Base-by-base conservation (phyloP, 2,329 filamentous ascomycete genomes). In the Elsinoe perseae region DNA sequence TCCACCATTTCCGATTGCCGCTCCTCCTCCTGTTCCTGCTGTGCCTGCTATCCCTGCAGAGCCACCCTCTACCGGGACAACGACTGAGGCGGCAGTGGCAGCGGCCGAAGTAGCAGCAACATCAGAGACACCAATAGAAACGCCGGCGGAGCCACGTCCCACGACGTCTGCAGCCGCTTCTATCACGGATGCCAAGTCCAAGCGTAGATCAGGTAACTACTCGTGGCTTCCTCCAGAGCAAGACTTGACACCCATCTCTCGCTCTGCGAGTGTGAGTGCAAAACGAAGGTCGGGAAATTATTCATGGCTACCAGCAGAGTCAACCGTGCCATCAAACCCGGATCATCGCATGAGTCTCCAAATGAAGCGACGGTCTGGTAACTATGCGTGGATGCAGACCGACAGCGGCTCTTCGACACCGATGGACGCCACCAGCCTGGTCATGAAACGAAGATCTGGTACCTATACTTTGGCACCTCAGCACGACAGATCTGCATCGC, bases 201-300 rank as follows among this genome's bases (percentile, higher is more conserved):
- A 52, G 48, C 48, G 48, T n/a, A 28, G 21, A 14, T 52, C 48
- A 14, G 48, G 48, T 18, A 52, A 52, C 12, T 52, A 52, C 30
- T 52, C 48, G 23, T 52, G 48, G 48, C 48, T 52, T 14, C 48
- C 48, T 6, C 14, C 21, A 12, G 48, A 52, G 30, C 48, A 52
- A 18, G 48, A 52, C 48, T 10, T 52, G 16, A 32, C 48, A 16
- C 48, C 48, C 2, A 52, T 52, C 16, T 52, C 48, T 21, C 48
- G 48, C 30, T 52, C 48, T 34, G 28, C 30, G 10, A 52, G 48
- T 25, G 12, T 52, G 16, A 52, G 48, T 20, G 30, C 30, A 9
- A 52, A 52, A 12, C 12, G 48, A 2, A 14, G 48, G 14, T 52
- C 48, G 8, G 44, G 44, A 23, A 50, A 50, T 10, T 50, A 50